Base-by-base conservation (phyloP, 495 filamentous ascomycete genomes). In the Xylaria bambusicola region DNA sequence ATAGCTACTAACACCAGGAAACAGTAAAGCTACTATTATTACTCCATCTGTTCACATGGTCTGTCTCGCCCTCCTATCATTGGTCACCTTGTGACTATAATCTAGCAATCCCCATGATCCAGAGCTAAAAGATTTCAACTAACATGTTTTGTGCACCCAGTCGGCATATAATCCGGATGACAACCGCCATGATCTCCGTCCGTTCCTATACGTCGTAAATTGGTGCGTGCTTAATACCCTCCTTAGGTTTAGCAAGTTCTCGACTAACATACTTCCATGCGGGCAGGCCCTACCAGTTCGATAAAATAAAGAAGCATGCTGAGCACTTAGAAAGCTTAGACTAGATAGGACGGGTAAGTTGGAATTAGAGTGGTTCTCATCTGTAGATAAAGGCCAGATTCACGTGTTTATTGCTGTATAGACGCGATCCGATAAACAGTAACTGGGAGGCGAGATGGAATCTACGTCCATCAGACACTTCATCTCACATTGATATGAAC, bases 31-130 rank as follows among this genome's bases (percentile, higher is more conserved):
- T 4, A 26, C 27, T n/a, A n/a, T 49, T 17, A n/a, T 49, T 0
- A 49, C 46, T n/a, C 46, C 46, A 27, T 49, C 46, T 13, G 46
- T 49, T 49, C 46, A 49, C 18, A 24, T 49, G 29, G n/a, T n/a
- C n/a, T n/a, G n/a, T n/a, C n/a, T n/a, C n/a, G n/a, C n/a, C n/a
- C n/a, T n/a, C n/a, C n/a, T n/a, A n/a, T n/a, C n/a, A n/a, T n/a
- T n/a, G n/a, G n/a, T n/a, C n/a, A n/a, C n/a, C n/a, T n/a, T n/a
- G n/a, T n/a, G n/a, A n/a, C n/a, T n/a, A n/a, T n/a, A n/a, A n/a
- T n/a, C n/a, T n/a, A n/a, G n/a, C n/a, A n/a, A n/a, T n/a, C n/a
- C n/a, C n/a, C n/a, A n/a, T n/a, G n/a, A n/a, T n/a, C n/a, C n/a
- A n/a, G n/a, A n/a, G n/a, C n/a, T n/a, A n/a, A n/a, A n/a, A n/a